Percentiles rank a stretch among this genome's conserved stretches.
These are phyloP conservation scores for Agrocybe pediades DNA, from an alignment of 768 basidiomycete species.

Conservation along the genomic window DNA sequence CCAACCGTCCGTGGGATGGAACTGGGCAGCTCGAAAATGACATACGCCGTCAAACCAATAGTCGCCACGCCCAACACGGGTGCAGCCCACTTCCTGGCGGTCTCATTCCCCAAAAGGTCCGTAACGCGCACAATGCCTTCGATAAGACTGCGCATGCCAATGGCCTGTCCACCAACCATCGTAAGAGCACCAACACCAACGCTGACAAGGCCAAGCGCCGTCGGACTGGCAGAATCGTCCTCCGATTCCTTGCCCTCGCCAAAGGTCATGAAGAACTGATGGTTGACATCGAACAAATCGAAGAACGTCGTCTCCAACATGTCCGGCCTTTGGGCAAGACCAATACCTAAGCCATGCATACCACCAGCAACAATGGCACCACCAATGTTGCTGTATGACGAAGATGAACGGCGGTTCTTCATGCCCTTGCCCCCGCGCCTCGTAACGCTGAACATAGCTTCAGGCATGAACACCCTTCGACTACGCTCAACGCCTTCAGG, in stretches of 20 bases:
- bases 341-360: constrained; percentile 77
- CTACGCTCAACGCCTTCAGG: constrained; percentile 81
- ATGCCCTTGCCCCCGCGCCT: constrained; percentile 42
- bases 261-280: constrained; percentile 75
- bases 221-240: constrained; percentile 46
- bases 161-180: constrained; percentile 82
- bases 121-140: constrained; percentile 76
- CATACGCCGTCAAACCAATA: constrained; percentile 74
- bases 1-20: constrained; percentile 92
- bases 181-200: constrained; percentile 86
- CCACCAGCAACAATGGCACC: constrained; percentile 77
- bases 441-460: constrained; percentile 88
- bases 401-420: constrained; percentile 41
- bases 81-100: constrained; percentile 82
- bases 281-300: constrained; percentile 86
- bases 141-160: constrained; percentile 75
- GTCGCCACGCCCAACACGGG: constrained; percentile 81
- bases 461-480: constrained; percentile 89
- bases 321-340: constrained; percentile 75
- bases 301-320: constrained; percentile 78
- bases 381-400: constrained; percentile 28
- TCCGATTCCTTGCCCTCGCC: constrained; percentile 44
- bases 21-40: constrained; percentile 84
- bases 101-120: constrained; percentile 81
- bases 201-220: constrained; percentile 71